Conservation (phyloP, 495 filamentous ascomycete genomes). For the Penicillium argentinense region DNA sequence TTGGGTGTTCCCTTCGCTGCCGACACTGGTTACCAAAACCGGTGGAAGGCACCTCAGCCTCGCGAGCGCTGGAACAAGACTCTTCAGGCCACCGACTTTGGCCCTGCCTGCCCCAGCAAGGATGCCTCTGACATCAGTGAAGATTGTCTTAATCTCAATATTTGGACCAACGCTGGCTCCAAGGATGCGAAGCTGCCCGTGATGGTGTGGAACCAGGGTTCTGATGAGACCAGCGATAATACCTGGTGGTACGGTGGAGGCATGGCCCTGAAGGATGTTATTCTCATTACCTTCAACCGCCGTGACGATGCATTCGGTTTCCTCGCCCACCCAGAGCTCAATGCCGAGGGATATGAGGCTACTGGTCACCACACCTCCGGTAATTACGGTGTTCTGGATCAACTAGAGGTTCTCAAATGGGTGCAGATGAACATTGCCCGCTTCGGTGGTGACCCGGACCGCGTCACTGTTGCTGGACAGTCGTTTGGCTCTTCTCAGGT, state of each 20-base stretch:
- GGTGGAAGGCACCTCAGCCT: slow-evolving; percentile 30
- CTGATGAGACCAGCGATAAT: slow-evolving; percentile 26
- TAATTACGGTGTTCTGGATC: slow-evolving; percentile 29
- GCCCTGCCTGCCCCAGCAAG: slow-evolving; percentile 22
- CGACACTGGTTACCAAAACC: slow-evolving; percentile 29
- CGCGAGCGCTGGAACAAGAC: slow-evolving; percentile 27
- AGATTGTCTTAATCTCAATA: slow-evolving; percentile 31
- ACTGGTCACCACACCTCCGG: slow-evolving; percentile 48
- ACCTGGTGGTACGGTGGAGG: slow-evolving; percentile 30
- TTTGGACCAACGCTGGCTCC: slow-evolving; percentile 29
- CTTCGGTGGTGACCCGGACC: slow-evolving; percentile 62
- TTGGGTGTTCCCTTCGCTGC: slow-evolving; percentile 29
- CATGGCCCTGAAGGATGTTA: slow-evolving; percentile 42
- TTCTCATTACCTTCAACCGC: slow-evolving; percentile 71
- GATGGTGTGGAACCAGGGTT: slow-evolving; percentile 31
- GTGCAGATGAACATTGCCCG: slow-evolving; percentile 50
- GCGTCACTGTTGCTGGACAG: slow-evolving; percentile 46
- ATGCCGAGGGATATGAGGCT: slow-evolving; percentile 22
- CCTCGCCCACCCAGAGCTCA: slow-evolving; percentile 58
- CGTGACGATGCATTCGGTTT: slow-evolving; percentile 69
- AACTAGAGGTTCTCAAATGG: slow-evolving; percentile 46
- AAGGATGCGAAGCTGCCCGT: slow-evolving; percentile 28
- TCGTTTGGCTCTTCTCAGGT: slow-evolving; percentile 45
- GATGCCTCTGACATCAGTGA: slow-evolving; percentile 20
- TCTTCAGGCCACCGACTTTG: slow-evolving; percentile 19